These are phyloP conservation scores for Clarireedia paspali DNA, from an alignment of 2,329 filamentous ascomycete genomes.

Conservation along the genomic window DNA sequence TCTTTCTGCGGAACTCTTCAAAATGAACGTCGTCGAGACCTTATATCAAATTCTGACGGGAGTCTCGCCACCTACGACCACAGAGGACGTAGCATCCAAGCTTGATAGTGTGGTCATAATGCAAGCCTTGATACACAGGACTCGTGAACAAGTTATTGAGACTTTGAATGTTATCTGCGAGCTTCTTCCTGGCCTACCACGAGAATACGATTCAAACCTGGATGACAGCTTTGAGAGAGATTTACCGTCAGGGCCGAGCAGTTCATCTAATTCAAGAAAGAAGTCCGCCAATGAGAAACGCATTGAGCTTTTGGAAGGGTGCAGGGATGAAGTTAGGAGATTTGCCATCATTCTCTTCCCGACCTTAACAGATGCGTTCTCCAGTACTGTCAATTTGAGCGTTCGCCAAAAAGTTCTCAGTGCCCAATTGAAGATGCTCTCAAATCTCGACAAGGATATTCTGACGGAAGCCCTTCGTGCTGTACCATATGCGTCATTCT, in stretches of 20 bases:
- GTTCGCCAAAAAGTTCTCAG: conserved; percentile 92
- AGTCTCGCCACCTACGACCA: conserved; percentile 78
- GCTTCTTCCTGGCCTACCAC: conserved; percentile 69
- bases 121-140: conserved; percentile 94
- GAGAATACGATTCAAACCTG: conserved; percentile 38
- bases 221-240: conserved; percentile 40
- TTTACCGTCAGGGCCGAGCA: conserved; percentile 33
- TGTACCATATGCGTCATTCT: conserved; percentile 90
- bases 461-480: conserved; percentile 77
- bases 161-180: conserved; percentile 97
- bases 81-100: conserved; percentile 71
- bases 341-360: conserved; percentile 92
- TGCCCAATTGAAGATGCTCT: conserved; percentile 97
- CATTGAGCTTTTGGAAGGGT: conserved; percentile 72
- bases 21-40: conserved; percentile 95
- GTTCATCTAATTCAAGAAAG: conserved; percentile 36
- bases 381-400: conserved; percentile 90
- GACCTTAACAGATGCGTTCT: conserved; percentile 92
- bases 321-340: conserved; percentile 77
- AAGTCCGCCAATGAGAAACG: conserved; percentile 70
- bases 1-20: conserved; percentile 83
- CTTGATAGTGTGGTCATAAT: conserved; percentile 97
- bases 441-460: conserved; percentile 80
- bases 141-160: conserved; percentile 92
- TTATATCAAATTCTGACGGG: conserved; percentile 95